A percentile compares a stretch with the other conserved stretches of the same genome.
Evolutionary conservation across 345 rosid genomes (phyloP).

Genomic region (Pugionium cornutum): DNA sequence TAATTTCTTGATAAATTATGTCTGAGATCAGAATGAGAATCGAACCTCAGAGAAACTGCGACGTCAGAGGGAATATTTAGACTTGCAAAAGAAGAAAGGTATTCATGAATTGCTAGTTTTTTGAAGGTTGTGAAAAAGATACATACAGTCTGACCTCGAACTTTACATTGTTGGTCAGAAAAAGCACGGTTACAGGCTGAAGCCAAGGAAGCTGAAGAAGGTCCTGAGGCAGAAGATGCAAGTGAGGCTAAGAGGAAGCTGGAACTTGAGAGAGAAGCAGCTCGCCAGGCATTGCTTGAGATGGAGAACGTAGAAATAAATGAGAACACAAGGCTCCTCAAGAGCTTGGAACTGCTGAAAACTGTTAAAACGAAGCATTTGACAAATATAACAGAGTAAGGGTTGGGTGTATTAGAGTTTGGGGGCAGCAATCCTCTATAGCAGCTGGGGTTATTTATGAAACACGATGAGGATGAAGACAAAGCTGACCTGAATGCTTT

Average conservation of each 20-base stretch:
- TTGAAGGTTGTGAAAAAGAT: no score
- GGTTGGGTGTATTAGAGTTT: conserved; percentile 61
- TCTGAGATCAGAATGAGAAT: conserved; percentile 58
- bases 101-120: not conserved
- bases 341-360: conserved; percentile 80
- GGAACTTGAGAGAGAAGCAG: conserved; percentile 82
- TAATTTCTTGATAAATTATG: not conserved
- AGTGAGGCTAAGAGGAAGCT: conserved; percentile 67
- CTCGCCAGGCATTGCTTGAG: conserved; percentile 75
- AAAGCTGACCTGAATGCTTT: conserved; percentile 42
- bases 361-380: conserved; percentile 31
- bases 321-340: conserved; percentile 64
- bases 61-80: conserved; percentile 72
- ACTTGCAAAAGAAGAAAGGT: conserved; percentile 80
- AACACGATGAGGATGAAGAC: conserved; percentile 59
- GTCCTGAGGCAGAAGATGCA: conserved; percentile 65
- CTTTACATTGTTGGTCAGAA: conserved; percentile 44
- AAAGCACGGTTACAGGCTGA: conserved; percentile 79
- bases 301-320: conserved; percentile 87
- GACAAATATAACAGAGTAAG: conserved; percentile 47
- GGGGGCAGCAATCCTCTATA: conserved; percentile 73
- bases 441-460: conserved; percentile 79
- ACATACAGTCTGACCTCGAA: not conserved
- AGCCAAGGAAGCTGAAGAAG: conserved; percentile 88
- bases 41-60: conserved; percentile 70